Evolutionary conservation across 371 early-diverging fungal genomes (phyloP), one percentile per base, ranked within the genome.

Genomic region (Mucor plumbeus): DNA sequence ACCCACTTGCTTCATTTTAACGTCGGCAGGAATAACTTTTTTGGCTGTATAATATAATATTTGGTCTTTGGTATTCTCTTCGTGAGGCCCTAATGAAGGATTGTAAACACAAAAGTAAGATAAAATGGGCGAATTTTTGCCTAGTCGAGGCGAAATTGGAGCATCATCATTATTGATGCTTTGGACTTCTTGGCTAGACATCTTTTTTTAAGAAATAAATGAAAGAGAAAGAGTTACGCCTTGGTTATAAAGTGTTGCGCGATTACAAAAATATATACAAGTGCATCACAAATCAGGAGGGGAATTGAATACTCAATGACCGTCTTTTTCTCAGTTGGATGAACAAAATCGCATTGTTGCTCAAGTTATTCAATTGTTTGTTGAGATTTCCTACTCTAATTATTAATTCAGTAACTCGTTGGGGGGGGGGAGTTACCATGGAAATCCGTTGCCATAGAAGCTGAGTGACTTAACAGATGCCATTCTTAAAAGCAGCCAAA

Each of bases 1-100:
- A 5, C 95, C 95, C 35, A 94, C 87, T 68, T 94, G 93, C 36
- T 92, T 85, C 76, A 93, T 84, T 77, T 92, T 90, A 55, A 88
- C 89, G 74, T 94, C 93, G 69, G 91, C 78, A 19, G 92, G 88
- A 8, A 91, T 90, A 4, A 85, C 87, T 53, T 83, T 77, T 47
- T 88, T 83, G 21, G 94, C 88, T 7, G 87, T 84, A 73, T 92
- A 94, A 69, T 89, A 93, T 11, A 91, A 76, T n/a, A 94, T 80
- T 73, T 93, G 94, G 58, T 93, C 90, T 74, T 88, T 85, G 36
- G 88, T 82, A 44, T 84, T 89, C 57, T 91, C 89, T 62, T 89
- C 89, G 44, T 89, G 87, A 0, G 85, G 86, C 0, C 90, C 90
- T 50, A 93, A 79, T 19, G 87, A 80, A 9, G 95, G 90, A 63